Conservation (phyloP, 257 asterid species). For the Solanum rostratum region DNA sequence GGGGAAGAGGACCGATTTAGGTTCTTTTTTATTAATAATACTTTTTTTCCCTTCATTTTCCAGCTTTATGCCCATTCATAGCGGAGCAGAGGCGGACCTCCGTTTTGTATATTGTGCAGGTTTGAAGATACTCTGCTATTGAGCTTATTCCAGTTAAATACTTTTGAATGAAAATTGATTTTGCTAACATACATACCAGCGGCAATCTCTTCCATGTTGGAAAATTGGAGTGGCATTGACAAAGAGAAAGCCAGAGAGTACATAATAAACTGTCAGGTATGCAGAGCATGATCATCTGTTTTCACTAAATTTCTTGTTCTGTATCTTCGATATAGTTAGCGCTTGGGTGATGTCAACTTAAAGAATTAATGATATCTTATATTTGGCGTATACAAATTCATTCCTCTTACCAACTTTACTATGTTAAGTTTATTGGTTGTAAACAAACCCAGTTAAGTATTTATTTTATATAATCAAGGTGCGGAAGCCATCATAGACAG, state of each 20-base stretch:
- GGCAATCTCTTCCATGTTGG: conserved; percentile 76
- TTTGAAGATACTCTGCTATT: conserved; percentile 11
- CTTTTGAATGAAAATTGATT: conserved; percentile 5
- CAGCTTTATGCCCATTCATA: conserved; percentile 91
- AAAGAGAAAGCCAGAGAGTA: conserved; percentile 71
- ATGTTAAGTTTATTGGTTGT: neutral
- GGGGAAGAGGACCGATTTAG: neutral
- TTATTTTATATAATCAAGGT: neutral
- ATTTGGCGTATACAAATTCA: neutral
- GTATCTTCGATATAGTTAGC: neutral
- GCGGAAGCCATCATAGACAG: neutral
- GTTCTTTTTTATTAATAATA: neutral
- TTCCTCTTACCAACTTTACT: neutral
- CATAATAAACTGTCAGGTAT: conserved; percentile 75
- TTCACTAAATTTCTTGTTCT: neutral
- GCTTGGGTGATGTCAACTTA: neutral
- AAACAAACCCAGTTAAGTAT: neutral
- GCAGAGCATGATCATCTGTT: neutral
- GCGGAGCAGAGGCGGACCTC: conserved; percentile 93
- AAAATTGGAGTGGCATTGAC: conserved; percentile 88
- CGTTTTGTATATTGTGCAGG: conserved; percentile 97
- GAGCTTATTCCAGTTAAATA: neutral
- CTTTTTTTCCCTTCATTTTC: neutral
- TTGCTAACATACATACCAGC: conserved; percentile 32
- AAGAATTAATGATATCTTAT: neutral